phyloP scores from a whole-genome alignment of 1,284 basidiomycete genomes.

The Irpex sp. region DNA sequence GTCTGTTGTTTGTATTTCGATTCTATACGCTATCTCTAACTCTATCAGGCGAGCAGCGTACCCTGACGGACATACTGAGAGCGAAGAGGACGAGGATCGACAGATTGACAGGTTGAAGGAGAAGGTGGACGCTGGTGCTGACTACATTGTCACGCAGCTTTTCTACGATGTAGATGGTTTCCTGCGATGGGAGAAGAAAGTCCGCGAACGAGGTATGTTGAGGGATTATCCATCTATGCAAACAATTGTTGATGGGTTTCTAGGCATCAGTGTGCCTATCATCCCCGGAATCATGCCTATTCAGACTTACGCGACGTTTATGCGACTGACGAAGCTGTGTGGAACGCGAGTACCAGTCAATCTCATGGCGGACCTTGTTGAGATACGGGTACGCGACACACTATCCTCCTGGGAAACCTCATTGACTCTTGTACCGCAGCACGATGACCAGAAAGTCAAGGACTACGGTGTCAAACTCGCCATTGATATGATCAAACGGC shows the following conservation, averaged over 20 bases:
- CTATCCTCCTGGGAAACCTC: not conserved
- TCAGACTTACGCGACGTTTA: slow-evolving; percentile 93
- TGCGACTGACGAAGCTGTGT: slow-evolving; percentile 87
- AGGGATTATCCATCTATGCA: slow-evolving; percentile 5
- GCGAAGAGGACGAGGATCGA: slow-evolving; percentile 55
- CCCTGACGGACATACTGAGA: slow-evolving; percentile 88
- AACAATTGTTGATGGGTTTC: slow-evolving; percentile 1
- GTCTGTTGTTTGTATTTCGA: slow-evolving; percentile 32
- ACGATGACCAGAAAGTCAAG: slow-evolving; percentile 90
- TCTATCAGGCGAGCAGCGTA: slow-evolving; percentile 54
- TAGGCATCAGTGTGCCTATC: slow-evolving; percentile 88
- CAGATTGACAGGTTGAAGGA: slow-evolving; percentile 80
- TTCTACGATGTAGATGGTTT: slow-evolving; percentile 95
- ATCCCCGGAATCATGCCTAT: slow-evolving; percentile 98
- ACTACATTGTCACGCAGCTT: slow-evolving; percentile 95
- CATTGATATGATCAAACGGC: slow-evolving; percentile 66
- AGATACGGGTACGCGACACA: slow-evolving; percentile 63
- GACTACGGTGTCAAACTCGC: slow-evolving; percentile 83
- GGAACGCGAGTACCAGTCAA: slow-evolving; percentile 75
- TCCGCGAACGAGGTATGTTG: slow-evolving; percentile 64
- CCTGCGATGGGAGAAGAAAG: slow-evolving; percentile 72
- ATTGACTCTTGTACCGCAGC: slow-evolving; percentile 39
- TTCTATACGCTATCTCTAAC: slow-evolving; percentile 16
- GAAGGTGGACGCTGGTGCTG: slow-evolving; percentile 93
- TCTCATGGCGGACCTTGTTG: slow-evolving; percentile 70